These are phyloP conservation scores for Pyrenophora tritici-repentis DNA, from an alignment of 2,329 filamentous ascomycete genomes.

Conservation along the genomic window DNA sequence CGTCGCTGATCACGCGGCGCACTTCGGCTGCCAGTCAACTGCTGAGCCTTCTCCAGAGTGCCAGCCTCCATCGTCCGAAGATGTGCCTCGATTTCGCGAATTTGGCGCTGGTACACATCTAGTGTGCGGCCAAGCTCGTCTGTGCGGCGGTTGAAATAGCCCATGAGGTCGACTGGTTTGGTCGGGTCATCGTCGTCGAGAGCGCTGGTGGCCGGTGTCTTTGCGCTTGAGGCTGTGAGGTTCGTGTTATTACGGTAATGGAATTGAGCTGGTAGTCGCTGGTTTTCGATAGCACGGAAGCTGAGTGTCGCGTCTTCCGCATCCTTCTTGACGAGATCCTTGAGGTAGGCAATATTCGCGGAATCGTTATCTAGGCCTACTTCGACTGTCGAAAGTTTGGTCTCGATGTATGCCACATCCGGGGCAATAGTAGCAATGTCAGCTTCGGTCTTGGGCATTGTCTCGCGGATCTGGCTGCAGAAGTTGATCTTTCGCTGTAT, in stretches of 20 bases:
- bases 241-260: constrained; percentile 57
- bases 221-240: constrained; percentile 37
- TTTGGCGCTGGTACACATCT: constrained; percentile 49
- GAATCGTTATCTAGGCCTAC: constrained; percentile 67
- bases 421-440: constrained; percentile 68
- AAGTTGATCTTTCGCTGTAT: constrained; percentile 79
- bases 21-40: constrained; percentile 45
- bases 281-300: constrained; percentile 75
- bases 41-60: constrained; percentile 51
- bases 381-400: constrained; percentile 67
- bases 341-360: constrained; percentile 61
- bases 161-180: constrained; percentile 51
- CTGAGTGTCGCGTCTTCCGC: constrained; percentile 71
- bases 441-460: constrained; percentile 66
- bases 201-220: constrained; percentile 30
- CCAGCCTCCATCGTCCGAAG: constrained; percentile 55
- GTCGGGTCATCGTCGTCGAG: constrained; percentile 47
- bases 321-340: constrained; percentile 66
- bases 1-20: constrained; percentile 47
- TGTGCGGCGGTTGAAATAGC: constrained; percentile 52
- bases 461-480: constrained; percentile 73
- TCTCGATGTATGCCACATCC: constrained; percentile 67
- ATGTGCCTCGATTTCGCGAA: constrained; percentile 56
- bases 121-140: constrained; percentile 48
- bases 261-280: constrained; percentile 70